A percentile compares a stretch with the other conserved stretches of the same genome.
phyloP scores from a whole-genome alignment of 306 rosid species.

The Medicago ruthenica region DNA sequence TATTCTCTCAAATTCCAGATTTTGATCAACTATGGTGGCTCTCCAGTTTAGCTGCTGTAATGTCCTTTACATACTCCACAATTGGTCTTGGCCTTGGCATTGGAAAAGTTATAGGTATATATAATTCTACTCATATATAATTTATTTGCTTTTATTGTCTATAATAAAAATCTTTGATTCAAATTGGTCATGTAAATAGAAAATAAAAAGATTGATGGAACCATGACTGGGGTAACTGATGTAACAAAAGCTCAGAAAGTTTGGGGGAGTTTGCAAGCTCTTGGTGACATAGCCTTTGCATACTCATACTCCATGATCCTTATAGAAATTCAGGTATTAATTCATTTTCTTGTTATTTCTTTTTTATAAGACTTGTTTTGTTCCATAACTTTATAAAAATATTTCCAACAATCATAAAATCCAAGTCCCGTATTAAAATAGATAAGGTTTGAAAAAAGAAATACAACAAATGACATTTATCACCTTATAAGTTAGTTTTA shows the following conservation, averaged over 20 bases:
- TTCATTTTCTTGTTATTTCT: background rate
- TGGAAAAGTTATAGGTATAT: slow-evolving; percentile 64
- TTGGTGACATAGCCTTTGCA: slow-evolving; percentile 90
- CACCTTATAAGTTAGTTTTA: background rate
- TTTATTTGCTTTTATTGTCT: background rate
- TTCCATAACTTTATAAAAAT: background rate
- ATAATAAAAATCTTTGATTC: background rate
- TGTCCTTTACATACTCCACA: slow-evolving; percentile 82
- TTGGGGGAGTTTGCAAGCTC: slow-evolving; percentile 85
- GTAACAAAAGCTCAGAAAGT: slow-evolving; percentile 67
- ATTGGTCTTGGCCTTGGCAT: slow-evolving; percentile 90
- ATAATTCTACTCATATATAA: background rate
- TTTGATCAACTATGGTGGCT: slow-evolving; percentile 94
- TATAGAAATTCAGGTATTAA: slow-evolving; percentile 80
- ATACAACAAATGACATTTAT: background rate
- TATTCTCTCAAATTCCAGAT: slow-evolving; percentile 79
- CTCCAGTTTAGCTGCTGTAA: slow-evolving; percentile 80
- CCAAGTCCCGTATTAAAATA: background rate
- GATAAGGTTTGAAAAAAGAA: too few species aligned
- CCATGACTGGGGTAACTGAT: slow-evolving; percentile 60
- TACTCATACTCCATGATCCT: slow-evolving; percentile 85
- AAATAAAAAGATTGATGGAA: slow-evolving; percentile 57
- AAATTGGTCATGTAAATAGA: slow-evolving; percentile 42
- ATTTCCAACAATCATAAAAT: too few species aligned
- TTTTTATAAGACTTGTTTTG: background rate